Evolutionary conservation across 2,329 filamentous ascomycete genomes (phyloP).

Genomic region (Calonectria naviculata): DNA sequence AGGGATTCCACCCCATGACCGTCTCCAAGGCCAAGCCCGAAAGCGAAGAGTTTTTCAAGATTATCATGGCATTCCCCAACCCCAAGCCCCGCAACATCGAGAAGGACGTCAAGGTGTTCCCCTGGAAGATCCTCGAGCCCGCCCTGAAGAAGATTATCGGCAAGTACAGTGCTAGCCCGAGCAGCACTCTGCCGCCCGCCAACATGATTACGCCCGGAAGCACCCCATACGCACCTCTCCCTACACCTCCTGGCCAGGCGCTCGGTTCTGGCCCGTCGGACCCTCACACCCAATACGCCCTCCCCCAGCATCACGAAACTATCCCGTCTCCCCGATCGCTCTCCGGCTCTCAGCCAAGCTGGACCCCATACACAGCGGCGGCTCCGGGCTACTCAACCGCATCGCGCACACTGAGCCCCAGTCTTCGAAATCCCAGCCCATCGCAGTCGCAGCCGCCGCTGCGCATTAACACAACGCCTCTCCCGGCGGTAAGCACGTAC

Average conservation of each 20-base stretch:
- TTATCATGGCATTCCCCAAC: constrained; percentile 97
- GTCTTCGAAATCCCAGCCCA: constrained; percentile 48
- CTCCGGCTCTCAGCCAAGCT: constrained; percentile 58
- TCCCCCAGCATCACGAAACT: constrained; percentile 59
- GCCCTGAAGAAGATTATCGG: constrained; percentile 98
- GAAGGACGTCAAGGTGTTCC: constrained; percentile 99
- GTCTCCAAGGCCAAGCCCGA: constrained; percentile 94
- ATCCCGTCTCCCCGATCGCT: constrained; percentile 65
- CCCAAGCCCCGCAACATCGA: constrained; percentile 98
- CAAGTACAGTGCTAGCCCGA: constrained; percentile 80
- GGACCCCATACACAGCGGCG: constrained; percentile 57
- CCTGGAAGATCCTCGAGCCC: constrained; percentile 88
- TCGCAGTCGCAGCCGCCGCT: constrained; percentile 47
- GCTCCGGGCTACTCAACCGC: constrained; percentile 47
- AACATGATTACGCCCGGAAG: constrained; percentile 55
- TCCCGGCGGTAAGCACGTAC: constrained; percentile 54
- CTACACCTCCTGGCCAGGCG: constrained; percentile 56
- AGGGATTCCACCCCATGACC: constrained; percentile 91
- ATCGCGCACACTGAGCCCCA: constrained; percentile 56
- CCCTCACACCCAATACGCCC: constrained; percentile 50
- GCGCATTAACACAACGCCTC: constrained; percentile 50
- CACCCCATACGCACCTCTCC: constrained; percentile 55
- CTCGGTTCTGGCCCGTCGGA: constrained; percentile 47
- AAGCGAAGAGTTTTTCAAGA: constrained; percentile 97
- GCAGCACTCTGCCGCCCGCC: constrained; percentile 49